phyloP scores from a whole-genome alignment of 139 green algal genomes.

The Deuterostichococcus epilithicus region DNA sequence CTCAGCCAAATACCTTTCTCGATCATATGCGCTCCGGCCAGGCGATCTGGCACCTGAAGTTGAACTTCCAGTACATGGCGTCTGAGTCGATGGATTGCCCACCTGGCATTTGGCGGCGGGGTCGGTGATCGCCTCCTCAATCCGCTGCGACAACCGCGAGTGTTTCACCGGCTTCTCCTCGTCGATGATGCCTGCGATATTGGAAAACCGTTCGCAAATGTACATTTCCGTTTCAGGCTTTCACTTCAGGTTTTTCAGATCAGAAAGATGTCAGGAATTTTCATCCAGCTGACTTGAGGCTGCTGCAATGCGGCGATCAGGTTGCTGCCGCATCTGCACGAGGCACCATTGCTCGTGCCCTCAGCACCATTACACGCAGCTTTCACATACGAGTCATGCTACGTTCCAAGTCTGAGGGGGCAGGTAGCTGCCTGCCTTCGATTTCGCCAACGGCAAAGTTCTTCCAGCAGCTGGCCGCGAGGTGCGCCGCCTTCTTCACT shows the following conservation, averaged over 20 bases:
- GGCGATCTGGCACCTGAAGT: no score
- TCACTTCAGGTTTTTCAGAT: no score
- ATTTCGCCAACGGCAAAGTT: conserved; percentile 69
- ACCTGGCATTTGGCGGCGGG: conserved; percentile 45
- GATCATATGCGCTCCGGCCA: no score
- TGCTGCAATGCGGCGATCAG: neutral
- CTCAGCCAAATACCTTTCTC: no score
- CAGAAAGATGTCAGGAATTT: neutral
- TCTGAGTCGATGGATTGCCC: no score
- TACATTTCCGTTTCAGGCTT: no score
- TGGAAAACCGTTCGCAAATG: neutral
- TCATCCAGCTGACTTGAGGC: neutral
- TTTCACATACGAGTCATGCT: no score
- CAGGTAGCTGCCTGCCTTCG: conserved; percentile 30
- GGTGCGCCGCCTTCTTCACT: conserved; percentile 83
- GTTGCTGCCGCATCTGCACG: neutral
- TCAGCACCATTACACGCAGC: no score
- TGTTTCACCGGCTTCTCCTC: conserved; percentile 90
- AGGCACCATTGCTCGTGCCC: neutral
- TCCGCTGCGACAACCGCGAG: conserved; percentile 68
- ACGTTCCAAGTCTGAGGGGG: no score
- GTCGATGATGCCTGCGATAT: conserved; percentile 68
- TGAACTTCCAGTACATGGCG: no score
- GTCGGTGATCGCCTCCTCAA: conserved; percentile 72
- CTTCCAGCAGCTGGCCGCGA: conserved; percentile 64